Conservation (phyloP, 495 filamentous ascomycete genomes). For the Opeltia flavorubescens region DNA sequence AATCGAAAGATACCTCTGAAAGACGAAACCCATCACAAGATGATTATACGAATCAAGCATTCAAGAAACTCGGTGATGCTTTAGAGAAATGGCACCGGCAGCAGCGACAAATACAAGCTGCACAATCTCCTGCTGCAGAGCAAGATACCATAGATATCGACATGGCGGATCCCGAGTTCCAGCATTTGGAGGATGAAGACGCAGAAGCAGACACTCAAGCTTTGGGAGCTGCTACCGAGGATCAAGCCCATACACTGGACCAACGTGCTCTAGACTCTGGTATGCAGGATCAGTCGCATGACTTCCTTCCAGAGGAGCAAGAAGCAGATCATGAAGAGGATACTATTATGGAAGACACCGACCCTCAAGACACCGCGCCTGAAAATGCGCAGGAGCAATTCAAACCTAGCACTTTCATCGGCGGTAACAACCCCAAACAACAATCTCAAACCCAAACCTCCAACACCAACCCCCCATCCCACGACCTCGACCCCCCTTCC, state of each 20-base stretch:
- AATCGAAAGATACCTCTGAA: conserved; percentile 8
- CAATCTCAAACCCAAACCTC: conserved; percentile 26
- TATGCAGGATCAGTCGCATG: conserved; percentile 36
- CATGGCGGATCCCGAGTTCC: conserved; percentile 64
- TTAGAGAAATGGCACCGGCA: conserved; percentile 87
- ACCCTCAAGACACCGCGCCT: conserved; percentile 19
- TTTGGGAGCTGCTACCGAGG: conserved; percentile 73
- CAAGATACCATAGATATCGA: conserved; percentile 39
- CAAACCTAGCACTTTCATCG: conserved; percentile 1
- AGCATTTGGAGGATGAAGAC: conserved; percentile 77
- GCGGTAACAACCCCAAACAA: conserved; percentile 17
- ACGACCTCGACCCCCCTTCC: conserved; percentile 49
- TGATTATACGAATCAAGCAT: conserved; percentile 35
- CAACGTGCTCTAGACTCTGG: conserved; percentile 71
- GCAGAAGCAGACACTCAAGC: conserved; percentile 75
- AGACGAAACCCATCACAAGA: background rate
- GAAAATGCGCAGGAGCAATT: conserved; percentile 28
- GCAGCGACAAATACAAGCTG: conserved; percentile 61
- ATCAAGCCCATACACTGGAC: conserved; percentile 70
- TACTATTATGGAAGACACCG: conserved; percentile 32
- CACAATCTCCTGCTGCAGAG: conserved; percentile 42
- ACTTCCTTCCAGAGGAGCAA: conserved; percentile 45
- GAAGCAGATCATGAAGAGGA: conserved; percentile 33
- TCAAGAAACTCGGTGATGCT: conserved; percentile 85
- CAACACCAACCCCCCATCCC: conserved; percentile 56